Percentiles rank a stretch among this genome's conserved stretches.
phyloP scores from a whole-genome alignment of 2,329 filamentous ascomycete species.

The Sporothrix schenckii region DNA sequence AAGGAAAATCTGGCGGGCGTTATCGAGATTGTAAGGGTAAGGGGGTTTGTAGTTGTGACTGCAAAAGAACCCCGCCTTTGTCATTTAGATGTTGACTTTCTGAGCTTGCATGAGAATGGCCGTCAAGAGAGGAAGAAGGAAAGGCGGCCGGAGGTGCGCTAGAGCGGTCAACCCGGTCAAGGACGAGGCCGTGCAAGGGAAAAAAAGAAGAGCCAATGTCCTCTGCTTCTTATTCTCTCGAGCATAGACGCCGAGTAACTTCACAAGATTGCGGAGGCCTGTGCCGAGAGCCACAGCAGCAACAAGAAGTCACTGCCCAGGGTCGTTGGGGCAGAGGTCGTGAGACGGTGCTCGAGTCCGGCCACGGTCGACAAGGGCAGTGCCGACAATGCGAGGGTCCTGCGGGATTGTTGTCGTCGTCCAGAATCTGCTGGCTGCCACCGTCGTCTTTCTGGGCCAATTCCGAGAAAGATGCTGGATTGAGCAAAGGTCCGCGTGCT shows the following conservation, averaged over 20 bases:
- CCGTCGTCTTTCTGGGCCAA: constrained; percentile 2
- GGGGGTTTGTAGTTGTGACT: neutral
- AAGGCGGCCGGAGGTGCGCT: neutral
- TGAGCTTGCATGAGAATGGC: neutral
- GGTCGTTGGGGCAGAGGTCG: neutral
- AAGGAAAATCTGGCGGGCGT: neutral
- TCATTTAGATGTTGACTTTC: neutral
- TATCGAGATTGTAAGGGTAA: neutral
- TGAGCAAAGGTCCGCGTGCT: constrained; percentile 19
- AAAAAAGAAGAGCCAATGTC: neutral
- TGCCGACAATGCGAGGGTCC: neutral
- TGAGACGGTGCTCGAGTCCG: constrained; percentile 16
- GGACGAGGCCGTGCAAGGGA: neutral
- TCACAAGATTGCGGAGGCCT: constrained; percentile 7
- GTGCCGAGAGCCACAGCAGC: constrained; percentile 12
- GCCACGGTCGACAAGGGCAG: neutral
- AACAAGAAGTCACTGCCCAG: neutral
- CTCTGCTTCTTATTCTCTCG: neutral
- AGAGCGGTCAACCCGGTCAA: neutral
- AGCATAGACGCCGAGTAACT: constrained; percentile 19
- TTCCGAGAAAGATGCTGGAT: constrained; percentile 11
- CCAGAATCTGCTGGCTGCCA: neutral
- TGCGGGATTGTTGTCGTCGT: neutral
- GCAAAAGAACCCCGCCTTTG: neutral
- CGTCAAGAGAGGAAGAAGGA: neutral